Percentiles rank a stretch among this genome's conserved stretches.
These are phyloP conservation scores for Pseudopyricularia javanii DNA, from an alignment of 2,329 filamentous ascomycete genomes.

Conservation along the genomic window DNA sequence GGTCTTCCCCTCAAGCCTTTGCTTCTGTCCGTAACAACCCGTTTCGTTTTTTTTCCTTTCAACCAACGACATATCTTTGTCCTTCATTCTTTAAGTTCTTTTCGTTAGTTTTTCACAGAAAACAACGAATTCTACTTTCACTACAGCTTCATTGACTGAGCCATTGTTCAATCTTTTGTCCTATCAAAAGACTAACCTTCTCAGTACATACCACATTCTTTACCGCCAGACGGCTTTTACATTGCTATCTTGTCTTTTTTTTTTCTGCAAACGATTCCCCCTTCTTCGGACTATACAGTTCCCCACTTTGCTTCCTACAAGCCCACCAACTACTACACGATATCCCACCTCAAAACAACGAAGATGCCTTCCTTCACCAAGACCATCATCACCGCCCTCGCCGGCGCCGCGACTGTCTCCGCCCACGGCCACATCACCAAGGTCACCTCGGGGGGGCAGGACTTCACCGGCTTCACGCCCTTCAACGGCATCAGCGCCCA, in stretches of 20 bases:
- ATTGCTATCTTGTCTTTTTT: neutral
- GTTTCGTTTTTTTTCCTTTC: no score
- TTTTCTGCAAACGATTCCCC: neutral
- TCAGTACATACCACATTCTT: neutral
- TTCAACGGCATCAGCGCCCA: constrained; percentile 2
- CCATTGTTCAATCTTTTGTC: neutral
- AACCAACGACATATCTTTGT: no score
- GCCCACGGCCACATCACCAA: neutral
- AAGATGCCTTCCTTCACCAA: constrained; percentile 4
- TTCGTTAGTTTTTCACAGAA: neutral
- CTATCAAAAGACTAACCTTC: neutral
- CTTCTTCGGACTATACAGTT: neutral
- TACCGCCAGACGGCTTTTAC: neutral
- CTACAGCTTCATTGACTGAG: constrained; percentile 3
- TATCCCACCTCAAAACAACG: neutral
- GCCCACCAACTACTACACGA: neutral
- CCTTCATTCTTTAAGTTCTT: no score
- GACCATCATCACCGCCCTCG: constrained; percentile 12
- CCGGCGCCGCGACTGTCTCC: constrained; percentile 1
- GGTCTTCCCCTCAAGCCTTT: neutral
- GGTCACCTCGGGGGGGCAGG: neutral
- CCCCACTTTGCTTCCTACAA: neutral
- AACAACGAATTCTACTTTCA: neutral
- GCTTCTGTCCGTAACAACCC: neutral
- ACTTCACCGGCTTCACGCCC: neutral